Base-by-base conservation (phyloP, 1,284 basidiomycete genomes). In the Phellinidium pouzarii region DNA sequence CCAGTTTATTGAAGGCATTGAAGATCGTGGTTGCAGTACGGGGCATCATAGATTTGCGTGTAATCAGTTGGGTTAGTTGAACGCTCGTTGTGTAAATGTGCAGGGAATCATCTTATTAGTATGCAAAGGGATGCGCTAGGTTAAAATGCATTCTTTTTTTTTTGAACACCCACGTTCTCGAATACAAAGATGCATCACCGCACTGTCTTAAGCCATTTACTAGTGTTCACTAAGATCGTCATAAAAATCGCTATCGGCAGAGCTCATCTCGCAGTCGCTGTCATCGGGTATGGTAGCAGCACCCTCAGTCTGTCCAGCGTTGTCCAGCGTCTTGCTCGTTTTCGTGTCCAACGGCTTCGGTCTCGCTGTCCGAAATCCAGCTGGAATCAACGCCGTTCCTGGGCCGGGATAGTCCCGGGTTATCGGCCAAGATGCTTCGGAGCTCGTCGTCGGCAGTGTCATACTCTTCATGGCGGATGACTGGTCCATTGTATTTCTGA, bases 211-310 rank as follows among this genome's bases (percentile, higher is more conserved):
- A n/a, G n/a, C n/a, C n/a, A n/a, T n/a, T n/a, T n/a, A n/a, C n/a
- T n/a, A n/a, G n/a, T n/a, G n/a, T n/a, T n/a, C n/a, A n/a, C n/a
- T n/a, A n/a, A n/a, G n/a, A 11, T 61, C 57, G 0, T 54, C 50
- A 40, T 61, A 58, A 23, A 56, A 60, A 14, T 62, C 59, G 42
- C 60, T 61, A 46, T 60, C 61, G 8, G 47, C 56, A 22, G 55
- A 53, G 34, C 29, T 29, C 44, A 29, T 29, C 12, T 12, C 9
- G 19, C 26, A 20, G 29, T 46, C 17, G 1, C 17, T 7, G 8
- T 26, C 26, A 20, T 55, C 50, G 7, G 14, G 43, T 22, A 22
- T 53, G 46, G 23, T 17, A 14, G 29, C 11, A 11, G 11, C 52
- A 22, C 26, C 17, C 17, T 29, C 47, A 42, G 36, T 23, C 25